Evolutionary conservation across 2,329 filamentous ascomycete genomes (phyloP).

Genomic region (Neocatenulostroma microsporum): DNA sequence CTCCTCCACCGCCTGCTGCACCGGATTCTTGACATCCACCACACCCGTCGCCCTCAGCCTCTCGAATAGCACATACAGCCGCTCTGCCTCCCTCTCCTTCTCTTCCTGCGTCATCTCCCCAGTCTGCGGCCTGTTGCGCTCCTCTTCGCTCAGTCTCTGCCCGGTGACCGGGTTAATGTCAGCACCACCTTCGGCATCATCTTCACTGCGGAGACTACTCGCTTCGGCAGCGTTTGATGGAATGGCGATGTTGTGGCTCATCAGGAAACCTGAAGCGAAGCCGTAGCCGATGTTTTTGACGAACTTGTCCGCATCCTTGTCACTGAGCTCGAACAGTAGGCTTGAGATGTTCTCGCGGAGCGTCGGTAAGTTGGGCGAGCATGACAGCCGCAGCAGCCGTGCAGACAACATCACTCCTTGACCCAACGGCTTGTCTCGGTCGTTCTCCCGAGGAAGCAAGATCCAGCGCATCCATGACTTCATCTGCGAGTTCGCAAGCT

Average conservation of each 20-base stretch:
- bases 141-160: constrained; percentile 48
- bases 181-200: constrained; percentile 23
- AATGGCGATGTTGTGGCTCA: constrained; percentile 72
- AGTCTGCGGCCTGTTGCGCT: constrained; percentile 58
- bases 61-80: constrained; percentile 84
- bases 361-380: constrained; percentile 61
- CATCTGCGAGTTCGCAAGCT: constrained; percentile 59
- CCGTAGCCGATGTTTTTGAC: constrained; percentile 92
- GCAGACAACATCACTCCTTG: constrained; percentile 66
- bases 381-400: constrained; percentile 68
- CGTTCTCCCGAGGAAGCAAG: constrained; percentile 68
- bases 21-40: constrained; percentile 70
- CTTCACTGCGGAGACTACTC: constrained; percentile 31
- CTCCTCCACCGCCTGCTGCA: constrained; percentile 59
- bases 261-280: constrained; percentile 82
- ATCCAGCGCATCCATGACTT: constrained; percentile 55
- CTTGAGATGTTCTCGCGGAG: constrained; percentile 67
- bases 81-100: constrained; percentile 85
- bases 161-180: constrained; percentile 78
- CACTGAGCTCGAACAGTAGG: constrained; percentile 80
- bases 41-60: constrained; percentile 67
- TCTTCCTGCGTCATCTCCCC: constrained; percentile 83
- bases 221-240: constrained; percentile 58
- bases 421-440: constrained; percentile 71
- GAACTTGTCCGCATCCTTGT: constrained; percentile 68